Conservation (phyloP, 2,329 filamentous ascomycete genomes). For the Sporothrix luriei region DNA sequence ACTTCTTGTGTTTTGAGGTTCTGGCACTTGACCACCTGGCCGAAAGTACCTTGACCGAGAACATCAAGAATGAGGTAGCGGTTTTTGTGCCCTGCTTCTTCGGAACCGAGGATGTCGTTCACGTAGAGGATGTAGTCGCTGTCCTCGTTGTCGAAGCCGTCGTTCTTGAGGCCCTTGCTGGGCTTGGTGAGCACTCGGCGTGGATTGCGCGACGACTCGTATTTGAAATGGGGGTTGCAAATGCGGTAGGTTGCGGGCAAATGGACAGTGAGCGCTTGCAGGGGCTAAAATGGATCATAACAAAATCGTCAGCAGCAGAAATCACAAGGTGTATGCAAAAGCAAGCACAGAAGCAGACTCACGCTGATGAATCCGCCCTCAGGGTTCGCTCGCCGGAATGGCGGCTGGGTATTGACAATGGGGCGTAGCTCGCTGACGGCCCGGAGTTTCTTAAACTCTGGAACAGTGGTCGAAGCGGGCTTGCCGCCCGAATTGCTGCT, state of each 20-base stretch:
- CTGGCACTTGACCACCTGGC: constrained; percentile 98
- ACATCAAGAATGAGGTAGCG: constrained; percentile 97
- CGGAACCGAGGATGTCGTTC: constrained; percentile 95
- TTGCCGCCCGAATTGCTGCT: constrained; percentile 25
- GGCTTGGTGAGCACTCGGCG: constrained; percentile 95
- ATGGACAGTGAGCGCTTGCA: constrained; percentile 93
- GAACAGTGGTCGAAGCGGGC: constrained; percentile 68
- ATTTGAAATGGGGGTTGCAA: constrained; percentile 97
- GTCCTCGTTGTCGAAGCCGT: constrained; percentile 98
- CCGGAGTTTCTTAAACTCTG: constrained; percentile 81
- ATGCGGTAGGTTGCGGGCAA: constrained; percentile 95
- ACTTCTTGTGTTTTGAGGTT: constrained; percentile 98
- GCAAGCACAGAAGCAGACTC: constrained; percentile 45
- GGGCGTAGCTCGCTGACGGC: constrained; percentile 74
- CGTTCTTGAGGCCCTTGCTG: constrained; percentile 97
- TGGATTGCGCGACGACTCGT: constrained; percentile 95
- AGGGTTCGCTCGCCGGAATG: constrained; percentile 89
- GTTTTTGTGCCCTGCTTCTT: constrained; percentile 98
- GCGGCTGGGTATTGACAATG: constrained; percentile 81
- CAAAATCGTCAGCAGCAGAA: constrained; percentile 27
- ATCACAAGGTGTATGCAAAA: constrained; percentile 25
- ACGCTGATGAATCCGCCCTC: constrained; percentile 98
- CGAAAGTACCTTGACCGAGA: constrained; percentile 94
- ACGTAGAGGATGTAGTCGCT: constrained; percentile 99
- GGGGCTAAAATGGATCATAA: constrained; percentile 60